These are phyloP conservation scores for Scheffersomyces cryptocercus DNA, from an alignment of 1,139 yeast species.

Conservation along the genomic window DNA sequence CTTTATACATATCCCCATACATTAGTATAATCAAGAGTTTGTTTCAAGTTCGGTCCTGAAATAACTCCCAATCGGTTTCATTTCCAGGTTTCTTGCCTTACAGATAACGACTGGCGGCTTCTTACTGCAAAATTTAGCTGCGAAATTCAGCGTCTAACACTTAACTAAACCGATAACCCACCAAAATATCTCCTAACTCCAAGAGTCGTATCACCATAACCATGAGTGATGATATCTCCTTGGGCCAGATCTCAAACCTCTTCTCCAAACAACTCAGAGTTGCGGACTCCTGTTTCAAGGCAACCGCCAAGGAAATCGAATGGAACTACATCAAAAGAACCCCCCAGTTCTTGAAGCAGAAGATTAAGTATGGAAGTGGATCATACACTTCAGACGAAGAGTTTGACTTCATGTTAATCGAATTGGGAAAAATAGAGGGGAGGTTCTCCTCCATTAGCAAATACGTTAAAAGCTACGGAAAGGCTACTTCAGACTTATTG, in stretches of 20 bases:
- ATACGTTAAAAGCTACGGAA: conserved; percentile 16
- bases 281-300: conserved; percentile 15
- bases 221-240: conserved; percentile 10
- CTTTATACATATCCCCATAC: no score
- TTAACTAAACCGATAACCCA: background rate
- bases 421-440: conserved; percentile 17
- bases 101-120: no score
- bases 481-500: conserved; percentile 13
- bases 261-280: conserved; percentile 17
- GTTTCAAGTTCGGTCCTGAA: no score
- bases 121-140: background rate
- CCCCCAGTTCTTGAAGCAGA: conserved; percentile 35
- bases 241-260: conserved; percentile 9
- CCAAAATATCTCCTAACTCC: no score
- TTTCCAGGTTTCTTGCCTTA: no score
- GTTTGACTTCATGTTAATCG: conserved; percentile 28
- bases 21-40: no score
- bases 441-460: conserved; percentile 21
- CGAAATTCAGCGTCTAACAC: background rate
- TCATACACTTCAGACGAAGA: conserved; percentile 39
- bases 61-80: no score
- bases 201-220: conserved; percentile 2
- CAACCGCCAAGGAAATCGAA: conserved; percentile 15
- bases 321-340: conserved; percentile 29
- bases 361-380: conserved; percentile 23